phyloP scores from a whole-genome alignment of 345 rosid genomes.

The Lepidium didymum region DNA sequence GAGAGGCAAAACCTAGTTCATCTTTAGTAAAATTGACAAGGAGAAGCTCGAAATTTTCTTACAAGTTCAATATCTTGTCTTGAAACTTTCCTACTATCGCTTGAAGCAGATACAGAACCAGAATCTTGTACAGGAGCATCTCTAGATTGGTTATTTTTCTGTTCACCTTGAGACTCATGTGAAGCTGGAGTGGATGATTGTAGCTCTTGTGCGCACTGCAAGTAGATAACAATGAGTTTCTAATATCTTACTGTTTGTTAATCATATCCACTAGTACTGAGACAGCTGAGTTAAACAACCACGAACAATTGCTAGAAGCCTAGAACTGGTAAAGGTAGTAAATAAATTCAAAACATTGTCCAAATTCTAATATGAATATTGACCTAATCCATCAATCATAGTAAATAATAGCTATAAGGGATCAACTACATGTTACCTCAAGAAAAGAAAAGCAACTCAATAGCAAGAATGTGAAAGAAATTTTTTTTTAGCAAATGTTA shows the following conservation, averaged over 20 bases:
- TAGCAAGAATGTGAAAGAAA: not conserved
- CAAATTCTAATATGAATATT: not conserved
- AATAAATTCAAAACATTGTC: not conserved
- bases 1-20: not conserved
- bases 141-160: conserved; percentile 51
- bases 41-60: not conserved
- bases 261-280: not conserved
- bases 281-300: not conserved
- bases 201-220: conserved; percentile 56
- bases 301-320: not conserved
- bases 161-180: conserved; percentile 74
- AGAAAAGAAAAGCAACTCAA: not conserved
- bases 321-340: not conserved
- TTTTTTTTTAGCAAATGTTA: not conserved
- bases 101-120: conserved; percentile 85
- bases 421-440: not conserved
- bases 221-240: not conserved
- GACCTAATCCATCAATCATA: not conserved
- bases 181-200: conserved; percentile 67
- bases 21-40: not conserved
- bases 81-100: conserved; percentile 82
- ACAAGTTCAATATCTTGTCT: conserved; percentile 97
- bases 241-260: not conserved
- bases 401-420: not conserved
- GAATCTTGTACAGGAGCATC: conserved; percentile 73